phyloP scores from a whole-genome alignment of 116 monocot species.

The Cymodocea nodosa region DNA sequence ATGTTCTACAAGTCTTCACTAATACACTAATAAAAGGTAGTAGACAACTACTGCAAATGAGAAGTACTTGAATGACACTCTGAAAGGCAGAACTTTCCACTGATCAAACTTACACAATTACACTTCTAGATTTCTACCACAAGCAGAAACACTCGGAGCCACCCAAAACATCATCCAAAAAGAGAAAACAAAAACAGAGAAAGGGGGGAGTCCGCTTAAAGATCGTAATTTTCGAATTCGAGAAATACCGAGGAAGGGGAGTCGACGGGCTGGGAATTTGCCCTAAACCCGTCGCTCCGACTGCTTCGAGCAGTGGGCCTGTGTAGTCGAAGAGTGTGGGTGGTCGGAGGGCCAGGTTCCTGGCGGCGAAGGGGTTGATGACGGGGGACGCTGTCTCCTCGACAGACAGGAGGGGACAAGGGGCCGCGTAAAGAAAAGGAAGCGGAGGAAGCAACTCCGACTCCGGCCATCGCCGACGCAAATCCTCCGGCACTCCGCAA shows the following conservation, averaged over 20 bases:
- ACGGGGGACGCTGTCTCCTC: not conserved
- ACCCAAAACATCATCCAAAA: not conserved
- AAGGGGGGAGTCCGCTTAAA: no score
- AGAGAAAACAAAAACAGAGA: not conserved
- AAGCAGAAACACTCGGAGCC: no score
- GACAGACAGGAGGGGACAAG: no score
- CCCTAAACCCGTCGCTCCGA: not conserved
- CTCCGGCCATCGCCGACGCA: not conserved
- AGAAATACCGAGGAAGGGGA: slow-evolving; percentile 2
- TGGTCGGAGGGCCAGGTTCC: not conserved
- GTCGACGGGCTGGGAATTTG: slow-evolving; percentile 8
- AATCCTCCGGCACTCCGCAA: no score
- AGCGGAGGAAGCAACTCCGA: not conserved
- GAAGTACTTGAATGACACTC: no score
- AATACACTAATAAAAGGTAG: no score
- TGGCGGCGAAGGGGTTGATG: not conserved
- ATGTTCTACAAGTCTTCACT: no score
- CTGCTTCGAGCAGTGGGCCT: no score
- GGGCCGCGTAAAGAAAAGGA: not conserved
- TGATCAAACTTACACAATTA: no score
- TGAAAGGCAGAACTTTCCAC: no score
- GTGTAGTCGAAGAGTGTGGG: not conserved
- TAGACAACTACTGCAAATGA: no score
- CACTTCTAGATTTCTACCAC: no score
- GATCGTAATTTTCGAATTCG: not conserved